phyloP scores from a whole-genome alignment of 441 rosid genomes.

The Populus tomentosa region DNA sequence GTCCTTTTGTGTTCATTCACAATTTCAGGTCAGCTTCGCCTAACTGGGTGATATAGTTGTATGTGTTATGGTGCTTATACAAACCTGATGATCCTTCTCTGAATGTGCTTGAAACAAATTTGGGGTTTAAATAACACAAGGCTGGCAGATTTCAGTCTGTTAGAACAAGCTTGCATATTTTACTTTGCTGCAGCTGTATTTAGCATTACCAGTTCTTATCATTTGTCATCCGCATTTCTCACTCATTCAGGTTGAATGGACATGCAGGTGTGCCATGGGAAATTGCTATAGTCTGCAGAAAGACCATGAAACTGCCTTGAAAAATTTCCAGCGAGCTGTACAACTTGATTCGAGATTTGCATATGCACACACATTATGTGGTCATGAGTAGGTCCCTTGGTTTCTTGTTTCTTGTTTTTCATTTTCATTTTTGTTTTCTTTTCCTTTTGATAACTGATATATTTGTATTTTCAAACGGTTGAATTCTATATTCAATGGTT shows the following conservation, averaged over 20 bases:
- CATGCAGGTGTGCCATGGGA: slow-evolving; percentile 96
- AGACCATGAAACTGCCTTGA: slow-evolving; percentile 96
- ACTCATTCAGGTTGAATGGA: slow-evolving; percentile 9
- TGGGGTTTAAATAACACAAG: neutral
- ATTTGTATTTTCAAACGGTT: neutral
- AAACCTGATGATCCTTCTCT: neutral
- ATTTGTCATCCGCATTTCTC: neutral
- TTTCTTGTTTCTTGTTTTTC: neutral
- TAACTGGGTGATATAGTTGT: neutral
- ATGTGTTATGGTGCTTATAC: neutral
- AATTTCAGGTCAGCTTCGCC: neutral
- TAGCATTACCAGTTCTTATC: neutral
- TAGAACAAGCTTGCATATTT: neutral
- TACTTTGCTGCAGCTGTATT: neutral
- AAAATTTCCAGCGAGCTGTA: slow-evolving; percentile 89
- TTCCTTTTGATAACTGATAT: neutral
- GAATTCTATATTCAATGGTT: slow-evolving; percentile 6
- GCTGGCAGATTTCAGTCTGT: neutral
- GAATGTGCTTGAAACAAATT: slow-evolving; percentile 5
- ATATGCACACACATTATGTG: slow-evolving; percentile 92
- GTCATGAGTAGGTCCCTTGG: slow-evolving; percentile 76
- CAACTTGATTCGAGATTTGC: slow-evolving; percentile 88
- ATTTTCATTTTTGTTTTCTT: too few species aligned
- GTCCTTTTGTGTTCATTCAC: neutral
- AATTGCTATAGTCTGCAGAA: slow-evolving; percentile 97